Base-by-base conservation (phyloP, 2,329 filamentous ascomycete genomes). In the Epichloe uncinata region DNA sequence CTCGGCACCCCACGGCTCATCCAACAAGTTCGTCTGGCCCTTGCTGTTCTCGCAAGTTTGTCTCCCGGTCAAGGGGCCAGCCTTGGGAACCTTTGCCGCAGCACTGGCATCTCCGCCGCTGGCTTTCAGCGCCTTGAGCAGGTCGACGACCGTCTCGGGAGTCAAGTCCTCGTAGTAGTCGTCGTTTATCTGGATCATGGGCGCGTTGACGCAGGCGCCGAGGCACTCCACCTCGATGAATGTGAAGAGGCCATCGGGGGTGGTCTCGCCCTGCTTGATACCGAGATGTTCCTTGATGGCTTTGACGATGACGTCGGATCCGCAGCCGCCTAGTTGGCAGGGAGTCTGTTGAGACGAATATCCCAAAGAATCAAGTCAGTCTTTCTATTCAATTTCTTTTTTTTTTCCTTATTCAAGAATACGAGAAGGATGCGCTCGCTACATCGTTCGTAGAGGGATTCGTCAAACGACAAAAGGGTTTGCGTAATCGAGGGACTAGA, bases 151-250 rank as follows among this genome's bases (percentile, higher is more conserved):
- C 34, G 85, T 85, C 68, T 96, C 89, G 60, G 91, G 89, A 30
- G 93, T 98, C 58, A 98, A 79, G 64, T 98, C 93, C 74, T 98
- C 93, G 78, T 97, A 98, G 79, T 89, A 98, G 71, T 98, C 91
- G 71, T 98, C 93, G 73, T 98, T 98, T 76, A 98, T 97, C 77
- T 98, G 93, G 58, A 98, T 81, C 93, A 98, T 98, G 62, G 93
- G 93, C 45, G 90, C 93, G 69, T 98, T 98, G 69, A 95, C 93
- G 70, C 93, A 98, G 56, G 93, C 93, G 59, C 93, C 93, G 37
- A 98, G 81, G 69, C 93, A 98, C 71, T 98, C 93, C 59, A 98
- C 93, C 71, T 98, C 93, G 68, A 93, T 82, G 69, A 95, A 89
- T 57, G 88, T 96, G 76, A 98, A 98, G 56, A 98, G 81, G 54